Base-by-base conservation (phyloP, 345 rosid species). In the Carallia brachiata region DNA sequence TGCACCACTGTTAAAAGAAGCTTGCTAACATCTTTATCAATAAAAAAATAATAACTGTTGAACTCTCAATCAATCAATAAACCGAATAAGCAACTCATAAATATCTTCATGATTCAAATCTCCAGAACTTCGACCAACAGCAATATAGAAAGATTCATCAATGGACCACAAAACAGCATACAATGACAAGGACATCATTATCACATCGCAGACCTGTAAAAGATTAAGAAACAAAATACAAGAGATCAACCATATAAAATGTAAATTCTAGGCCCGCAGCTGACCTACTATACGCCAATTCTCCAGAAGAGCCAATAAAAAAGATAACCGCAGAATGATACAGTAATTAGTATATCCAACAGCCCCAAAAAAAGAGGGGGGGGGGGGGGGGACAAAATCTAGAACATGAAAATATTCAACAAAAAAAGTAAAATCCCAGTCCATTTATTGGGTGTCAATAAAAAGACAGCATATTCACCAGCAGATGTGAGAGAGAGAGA, bases 41-140 rank as follows among this genome's bases (percentile, higher is more conserved):
- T 30, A 34, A 18, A 61, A 61, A 23, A 47, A 30, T 15, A 31
- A 40, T 52, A 39, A 34, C 27, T 50, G n/a, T 66, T 37, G 19
- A 75, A 61, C 73, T 47, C 57, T 55, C 68, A 67, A 78, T 88
- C 87, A 88, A 67, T 86, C 89, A 30, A 86, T 88, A 83, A 88
- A 52, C 90, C 89, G 78, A 79, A 78, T 70, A 73, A 83, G 75
- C 85, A 81, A 59, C 74, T 82, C 85, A 81, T 71, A 19, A 81
- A 71, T 65, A 81, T 88, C 90, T 88, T 83, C 91, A 85, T 83
- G 69, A 54, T 71, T 77, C 79, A 85, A 31, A 73, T 62, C 19
- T 73, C 61, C 52, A 54, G 62, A 47, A 69, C 56, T 44, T 56
- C 63, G 63, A 73, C 66, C 66, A 68, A 47, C 76, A 67, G 61